These are phyloP conservation scores for Populus tomentosa DNA, from an alignment of 441 rosid genomes.

Conservation along the genomic window DNA sequence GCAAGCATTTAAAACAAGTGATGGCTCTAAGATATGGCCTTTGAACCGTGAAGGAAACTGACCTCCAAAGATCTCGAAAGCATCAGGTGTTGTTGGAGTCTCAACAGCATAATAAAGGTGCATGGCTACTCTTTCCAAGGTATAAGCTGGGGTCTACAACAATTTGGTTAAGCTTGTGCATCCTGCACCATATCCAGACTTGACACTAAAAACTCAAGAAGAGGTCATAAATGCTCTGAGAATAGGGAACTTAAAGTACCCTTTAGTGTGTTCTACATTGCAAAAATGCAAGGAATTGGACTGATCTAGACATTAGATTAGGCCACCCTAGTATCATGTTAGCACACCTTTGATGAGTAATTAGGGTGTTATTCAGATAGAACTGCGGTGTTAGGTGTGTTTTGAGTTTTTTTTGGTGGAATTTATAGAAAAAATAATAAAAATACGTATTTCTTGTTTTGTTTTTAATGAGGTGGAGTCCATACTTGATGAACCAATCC, in stretches of 20 bases:
- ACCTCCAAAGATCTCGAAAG: conserved; percentile 41
- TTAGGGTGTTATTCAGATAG: background rate
- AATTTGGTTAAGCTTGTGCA: conserved; percentile 26
- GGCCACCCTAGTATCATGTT: background rate
- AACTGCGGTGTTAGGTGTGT: too few species aligned
- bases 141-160: conserved; percentile 46
- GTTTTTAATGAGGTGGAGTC: too few species aligned
- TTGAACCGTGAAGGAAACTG: background rate
- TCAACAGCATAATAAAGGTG: conserved; percentile 38
- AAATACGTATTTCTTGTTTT: too few species aligned
- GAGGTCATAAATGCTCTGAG: background rate
- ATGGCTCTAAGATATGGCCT: background rate
- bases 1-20: background rate
- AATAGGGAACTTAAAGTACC: background rate
- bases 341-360: background rate
- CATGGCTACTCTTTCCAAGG: conserved; percentile 28
- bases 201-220: background rate
- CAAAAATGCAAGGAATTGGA: background rate
- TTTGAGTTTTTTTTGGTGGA: too few species aligned
- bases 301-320: background rate
- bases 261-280: background rate
- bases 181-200: conserved; percentile 24
- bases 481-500: conserved; percentile 45
- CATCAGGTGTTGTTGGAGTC: conserved; percentile 35
- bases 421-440: too few species aligned